These are phyloP conservation scores for Apiospora hydei DNA, from an alignment of 2,329 filamentous ascomycete species.

Conservation along the genomic window DNA sequence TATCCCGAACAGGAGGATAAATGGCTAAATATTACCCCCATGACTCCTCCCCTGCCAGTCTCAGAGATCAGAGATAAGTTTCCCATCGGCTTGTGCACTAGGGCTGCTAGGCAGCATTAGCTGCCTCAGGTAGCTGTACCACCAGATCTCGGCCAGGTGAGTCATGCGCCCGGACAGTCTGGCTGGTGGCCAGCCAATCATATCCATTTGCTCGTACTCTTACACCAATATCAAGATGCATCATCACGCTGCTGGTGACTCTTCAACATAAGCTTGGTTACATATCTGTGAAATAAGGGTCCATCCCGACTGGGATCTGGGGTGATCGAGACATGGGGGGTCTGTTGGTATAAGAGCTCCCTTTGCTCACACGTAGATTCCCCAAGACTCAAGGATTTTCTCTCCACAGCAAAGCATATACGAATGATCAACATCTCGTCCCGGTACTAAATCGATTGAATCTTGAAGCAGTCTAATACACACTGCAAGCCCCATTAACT, in stretches of 20 bases:
- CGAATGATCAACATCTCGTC: background rate
- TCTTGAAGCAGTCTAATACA: background rate
- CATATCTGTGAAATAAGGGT: background rate
- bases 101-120: slow-evolving; percentile 1
- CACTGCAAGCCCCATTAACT: background rate
- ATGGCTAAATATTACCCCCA: background rate
- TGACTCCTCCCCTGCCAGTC: background rate
- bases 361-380: background rate
- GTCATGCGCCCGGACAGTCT: background rate
- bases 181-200: background rate
- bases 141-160: slow-evolving; percentile 12
- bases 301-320: background rate
- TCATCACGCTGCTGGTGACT: slow-evolving; percentile 13
- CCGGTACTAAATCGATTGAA: background rate
- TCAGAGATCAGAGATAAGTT: background rate
- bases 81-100: background rate
- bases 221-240: background rate
- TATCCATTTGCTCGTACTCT: background rate
- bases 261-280: background rate
- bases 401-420: background rate
- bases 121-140: background rate
- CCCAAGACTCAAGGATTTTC: background rate
- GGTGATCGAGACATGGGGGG: background rate
- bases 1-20: background rate
- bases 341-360: background rate